Evolutionary conservation across 2,329 filamentous ascomycete genomes (phyloP).

Genomic region (Aspergillus flavus): DNA sequence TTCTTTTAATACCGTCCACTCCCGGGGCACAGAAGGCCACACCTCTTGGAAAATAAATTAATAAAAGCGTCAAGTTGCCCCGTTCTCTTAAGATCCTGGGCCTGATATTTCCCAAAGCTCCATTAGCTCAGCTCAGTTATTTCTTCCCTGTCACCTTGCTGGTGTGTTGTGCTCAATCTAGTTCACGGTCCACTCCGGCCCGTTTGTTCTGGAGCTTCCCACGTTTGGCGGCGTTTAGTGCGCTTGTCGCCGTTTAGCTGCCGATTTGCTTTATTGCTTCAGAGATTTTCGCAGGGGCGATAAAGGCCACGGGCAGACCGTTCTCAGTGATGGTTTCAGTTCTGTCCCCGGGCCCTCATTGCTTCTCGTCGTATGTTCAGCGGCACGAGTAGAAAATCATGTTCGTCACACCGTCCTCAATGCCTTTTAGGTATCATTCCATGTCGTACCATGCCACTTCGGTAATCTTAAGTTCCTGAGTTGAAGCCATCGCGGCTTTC

Average conservation of each 20-base stretch:
- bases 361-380: conserved; percentile 5
- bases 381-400: conserved; percentile 6
- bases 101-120: background rate
- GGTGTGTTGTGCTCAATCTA: conserved; percentile 6
- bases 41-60: background rate
- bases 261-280: conserved; percentile 15
- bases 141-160: conserved; percentile 7
- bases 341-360: conserved; percentile 8
- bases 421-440: conserved; percentile 12
- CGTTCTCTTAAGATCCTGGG: background rate
- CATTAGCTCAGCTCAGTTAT: conserved; percentile 4
- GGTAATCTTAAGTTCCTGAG: conserved; percentile 19
- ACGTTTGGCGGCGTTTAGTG: conserved; percentile 34
- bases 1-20: background rate
- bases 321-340: conserved; percentile 5
- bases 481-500: conserved; percentile 13
- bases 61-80: background rate
- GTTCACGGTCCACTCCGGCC: conserved; percentile 13
- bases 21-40: background rate
- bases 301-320: conserved; percentile 18
- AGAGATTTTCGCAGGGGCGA: conserved; percentile 10
- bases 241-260: conserved; percentile 32
- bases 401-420: conserved; percentile 24
- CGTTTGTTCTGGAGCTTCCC: conserved; percentile 14
- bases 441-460: conserved; percentile 21